A percentile compares a stretch with the other conserved stretches of the same genome.
These are phyloP conservation scores for Penicillium crystallinum DNA, from an alignment of 495 filamentous ascomycete species.

Conservation along the genomic window DNA sequence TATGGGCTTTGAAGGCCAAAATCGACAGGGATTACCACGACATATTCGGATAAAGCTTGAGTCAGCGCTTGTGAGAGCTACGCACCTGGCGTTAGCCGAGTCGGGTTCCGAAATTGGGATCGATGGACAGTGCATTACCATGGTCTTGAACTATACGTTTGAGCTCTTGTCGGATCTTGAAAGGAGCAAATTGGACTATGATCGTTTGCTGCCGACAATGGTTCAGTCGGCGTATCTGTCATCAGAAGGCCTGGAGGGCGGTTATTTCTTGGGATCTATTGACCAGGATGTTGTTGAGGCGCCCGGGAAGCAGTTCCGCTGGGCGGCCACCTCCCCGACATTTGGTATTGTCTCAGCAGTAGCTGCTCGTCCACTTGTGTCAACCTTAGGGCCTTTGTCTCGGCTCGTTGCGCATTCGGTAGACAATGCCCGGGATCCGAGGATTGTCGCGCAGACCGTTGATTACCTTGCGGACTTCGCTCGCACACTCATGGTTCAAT, in stretches of 20 bases:
- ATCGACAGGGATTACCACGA: conserved; percentile 56
- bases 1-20: conserved; percentile 70
- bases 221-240: conserved; percentile 63
- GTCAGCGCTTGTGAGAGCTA: conserved; percentile 68
- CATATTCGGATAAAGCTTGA: conserved; percentile 68
- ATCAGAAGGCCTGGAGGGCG: conserved; percentile 72
- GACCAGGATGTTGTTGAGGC: conserved; percentile 66
- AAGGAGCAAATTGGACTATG: conserved; percentile 61
- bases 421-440: conserved; percentile 56
- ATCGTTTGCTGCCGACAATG: conserved; percentile 66
- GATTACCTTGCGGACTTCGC: conserved; percentile 69
- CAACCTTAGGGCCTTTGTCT: conserved; percentile 74
- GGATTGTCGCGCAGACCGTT: conserved; percentile 59
- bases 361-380: conserved; percentile 62
- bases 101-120: conserved; percentile 45
- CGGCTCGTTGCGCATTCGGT: conserved; percentile 69
- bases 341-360: conserved; percentile 53
- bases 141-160: conserved; percentile 78
- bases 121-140: conserved; percentile 55
- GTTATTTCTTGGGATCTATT: conserved; percentile 73
- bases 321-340: conserved; percentile 59
- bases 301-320: conserved; percentile 61
- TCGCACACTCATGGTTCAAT: conserved; percentile 66
- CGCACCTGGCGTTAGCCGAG: conserved; percentile 68
- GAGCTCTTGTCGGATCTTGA: conserved; percentile 59